Evolutionary conservation across 2,329 filamentous ascomycete species (phyloP).

Genomic region (Alternaria sp.): DNA sequence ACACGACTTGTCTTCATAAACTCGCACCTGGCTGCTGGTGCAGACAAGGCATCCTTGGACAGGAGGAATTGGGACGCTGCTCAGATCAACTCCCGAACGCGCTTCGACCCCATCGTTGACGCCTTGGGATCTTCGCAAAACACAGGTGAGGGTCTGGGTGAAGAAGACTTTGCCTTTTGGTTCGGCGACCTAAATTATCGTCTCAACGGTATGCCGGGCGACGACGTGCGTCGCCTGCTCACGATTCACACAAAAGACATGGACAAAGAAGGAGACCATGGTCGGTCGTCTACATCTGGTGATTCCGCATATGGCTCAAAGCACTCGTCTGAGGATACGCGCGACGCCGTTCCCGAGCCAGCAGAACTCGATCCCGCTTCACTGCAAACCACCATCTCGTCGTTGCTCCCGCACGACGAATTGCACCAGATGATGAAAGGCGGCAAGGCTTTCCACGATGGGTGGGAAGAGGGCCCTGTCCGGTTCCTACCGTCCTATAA

Average conservation of each 20-base stretch:
- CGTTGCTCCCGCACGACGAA: slow-evolving; percentile 89
- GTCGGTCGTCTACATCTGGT: slow-evolving; percentile 26
- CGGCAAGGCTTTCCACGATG: slow-evolving; percentile 86
- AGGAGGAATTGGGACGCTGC: slow-evolving; percentile 88
- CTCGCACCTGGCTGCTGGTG: slow-evolving; percentile 87
- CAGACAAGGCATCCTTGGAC: slow-evolving; percentile 79
- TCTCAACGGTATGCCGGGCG: slow-evolving; percentile 84
- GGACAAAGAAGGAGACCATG: slow-evolving; percentile 37
- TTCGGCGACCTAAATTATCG: slow-evolving; percentile 96
- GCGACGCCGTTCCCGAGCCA: slow-evolving; percentile 48
- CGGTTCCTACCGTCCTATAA: slow-evolving; percentile 95
- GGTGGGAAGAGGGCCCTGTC: slow-evolving; percentile 90
- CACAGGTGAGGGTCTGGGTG: slow-evolving; percentile 75
- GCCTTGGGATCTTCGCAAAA: slow-evolving; percentile 68
- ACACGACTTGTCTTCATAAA: slow-evolving; percentile 91
- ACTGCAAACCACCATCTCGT: slow-evolving; percentile 86
- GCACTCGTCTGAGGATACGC: slow-evolving; percentile 21
- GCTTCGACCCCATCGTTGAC: slow-evolving; percentile 77
- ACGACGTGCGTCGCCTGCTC: slow-evolving; percentile 86
- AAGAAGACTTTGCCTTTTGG: slow-evolving; percentile 96
- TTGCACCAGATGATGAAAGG: slow-evolving; percentile 76
- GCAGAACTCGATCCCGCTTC: slow-evolving; percentile 79
- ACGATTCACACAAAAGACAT: slow-evolving; percentile 84
- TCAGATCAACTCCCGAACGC: slow-evolving; percentile 79
- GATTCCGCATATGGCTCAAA: slow-evolving; percentile 33